Conservation (phyloP, 768 basidiomycete genomes). For the Suillus decipiens region DNA sequence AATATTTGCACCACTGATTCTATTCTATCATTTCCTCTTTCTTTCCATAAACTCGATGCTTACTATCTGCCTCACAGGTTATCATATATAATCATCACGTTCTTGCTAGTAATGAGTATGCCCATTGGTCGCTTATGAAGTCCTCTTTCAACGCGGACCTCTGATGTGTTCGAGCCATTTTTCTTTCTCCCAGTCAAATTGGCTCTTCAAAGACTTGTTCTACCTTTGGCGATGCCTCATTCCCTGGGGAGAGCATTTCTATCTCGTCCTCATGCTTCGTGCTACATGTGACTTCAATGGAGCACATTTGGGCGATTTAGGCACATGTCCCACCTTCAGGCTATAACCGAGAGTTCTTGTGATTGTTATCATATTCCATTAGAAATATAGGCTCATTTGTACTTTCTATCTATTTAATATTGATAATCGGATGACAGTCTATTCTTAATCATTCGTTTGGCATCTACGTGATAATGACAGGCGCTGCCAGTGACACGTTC, state of each 20-base stretch:
- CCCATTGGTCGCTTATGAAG: neutral
- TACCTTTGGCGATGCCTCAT: slow-evolving; percentile 32
- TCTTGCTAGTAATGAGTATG: neutral
- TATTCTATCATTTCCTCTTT: slow-evolving; percentile 14
- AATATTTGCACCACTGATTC: slow-evolving; percentile 66
- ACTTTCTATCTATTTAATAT: neutral
- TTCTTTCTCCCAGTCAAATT: slow-evolving; percentile 30
- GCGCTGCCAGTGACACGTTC: too few relatives aligned
- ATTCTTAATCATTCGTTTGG: too few relatives aligned
- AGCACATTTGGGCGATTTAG: neutral
- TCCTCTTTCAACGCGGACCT: neutral
- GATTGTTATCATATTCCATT: neutral
- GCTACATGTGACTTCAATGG: neutral
- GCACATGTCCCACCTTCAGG: neutral
- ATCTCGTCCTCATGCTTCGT: slow-evolving; percentile 10
- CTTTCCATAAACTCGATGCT: neutral
- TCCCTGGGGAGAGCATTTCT: slow-evolving; percentile 33
- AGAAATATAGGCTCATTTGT: neutral
- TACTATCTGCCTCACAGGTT: neutral
- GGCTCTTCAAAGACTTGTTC: slow-evolving; percentile 20
- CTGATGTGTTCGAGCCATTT: neutral
- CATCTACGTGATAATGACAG: too few relatives aligned
- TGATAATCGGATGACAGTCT: too few relatives aligned
- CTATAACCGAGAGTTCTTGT: neutral
- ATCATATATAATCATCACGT: neutral